Conservation (phyloP, 768 basidiomycete species). For the Rickenella mellea region DNA sequence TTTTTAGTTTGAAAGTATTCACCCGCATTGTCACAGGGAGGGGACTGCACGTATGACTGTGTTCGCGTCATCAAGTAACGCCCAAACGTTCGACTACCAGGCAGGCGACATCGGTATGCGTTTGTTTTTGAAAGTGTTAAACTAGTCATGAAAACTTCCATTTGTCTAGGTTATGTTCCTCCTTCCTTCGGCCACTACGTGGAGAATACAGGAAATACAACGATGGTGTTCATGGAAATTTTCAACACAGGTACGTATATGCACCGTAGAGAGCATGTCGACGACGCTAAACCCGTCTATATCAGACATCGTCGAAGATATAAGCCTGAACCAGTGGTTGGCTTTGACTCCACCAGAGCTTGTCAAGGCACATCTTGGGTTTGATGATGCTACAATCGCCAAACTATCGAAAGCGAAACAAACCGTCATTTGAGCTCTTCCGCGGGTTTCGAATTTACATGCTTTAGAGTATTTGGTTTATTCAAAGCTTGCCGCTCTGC, state of each 20-base stretch:
- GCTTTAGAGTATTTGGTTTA: no score
- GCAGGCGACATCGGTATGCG: constrained; percentile 47
- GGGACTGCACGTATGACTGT: constrained; percentile 46
- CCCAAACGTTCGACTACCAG: constrained; percentile 51
- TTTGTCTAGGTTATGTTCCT: constrained; percentile 39
- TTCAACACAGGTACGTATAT: constrained; percentile 37
- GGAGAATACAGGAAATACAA: constrained; percentile 54
- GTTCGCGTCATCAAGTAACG: constrained; percentile 43
- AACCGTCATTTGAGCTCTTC: no score
- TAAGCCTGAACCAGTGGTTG: constrained; percentile 50
- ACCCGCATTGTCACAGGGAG: constrained; percentile 25
- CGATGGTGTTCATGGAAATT: constrained; percentile 53
- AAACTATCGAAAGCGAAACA: constrained; percentile 43
- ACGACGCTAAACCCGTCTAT: neutral
- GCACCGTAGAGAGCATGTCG: neutral
- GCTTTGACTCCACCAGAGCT: constrained; percentile 48
- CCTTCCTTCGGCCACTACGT: constrained; percentile 55
- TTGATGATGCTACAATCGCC: constrained; percentile 41
- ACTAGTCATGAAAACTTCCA: neutral
- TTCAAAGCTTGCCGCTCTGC: no score
- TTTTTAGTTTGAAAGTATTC: neutral
- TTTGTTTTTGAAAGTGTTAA: neutral
- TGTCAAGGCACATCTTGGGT: constrained; percentile 50
- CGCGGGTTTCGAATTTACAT: no score
- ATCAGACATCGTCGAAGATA: constrained; percentile 42